Percentiles rank a stretch among this genome's conserved stretches.
These are phyloP conservation scores for Penicillium angulare DNA, from an alignment of 495 filamentous ascomycete species.

Conservation along the genomic window DNA sequence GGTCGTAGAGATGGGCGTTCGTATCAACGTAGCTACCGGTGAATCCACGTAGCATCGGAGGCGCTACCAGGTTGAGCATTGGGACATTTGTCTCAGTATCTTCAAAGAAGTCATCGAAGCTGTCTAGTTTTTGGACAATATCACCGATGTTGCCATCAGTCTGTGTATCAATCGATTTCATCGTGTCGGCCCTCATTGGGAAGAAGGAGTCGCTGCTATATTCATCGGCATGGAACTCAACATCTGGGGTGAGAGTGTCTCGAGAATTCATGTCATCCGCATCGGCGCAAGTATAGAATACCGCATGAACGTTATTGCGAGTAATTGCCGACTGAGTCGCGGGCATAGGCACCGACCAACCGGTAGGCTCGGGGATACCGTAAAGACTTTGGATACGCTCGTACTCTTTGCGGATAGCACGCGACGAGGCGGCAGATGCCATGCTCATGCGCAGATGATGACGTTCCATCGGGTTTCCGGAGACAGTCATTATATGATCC, in stretches of 20 bases:
- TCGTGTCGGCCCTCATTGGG: slow-evolving; percentile 77
- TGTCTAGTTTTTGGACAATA: slow-evolving; percentile 85
- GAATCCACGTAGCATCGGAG: slow-evolving; percentile 61
- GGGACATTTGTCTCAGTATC: slow-evolving; percentile 54
- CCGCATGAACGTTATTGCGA: slow-evolving; percentile 88
- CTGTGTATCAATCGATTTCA: slow-evolving; percentile 85
- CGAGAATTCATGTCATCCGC: slow-evolving; percentile 57
- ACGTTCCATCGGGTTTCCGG: slow-evolving; percentile 86
- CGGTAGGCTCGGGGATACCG: slow-evolving; percentile 91
- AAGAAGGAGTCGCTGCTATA: slow-evolving; percentile 80
- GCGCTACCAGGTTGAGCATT: slow-evolving; percentile 35
- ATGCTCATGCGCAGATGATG: slow-evolving; percentile 97
- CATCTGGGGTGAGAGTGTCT: slow-evolving; percentile 72
- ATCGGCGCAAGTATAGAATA: slow-evolving; percentile 83
- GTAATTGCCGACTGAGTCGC: slow-evolving; percentile 82
- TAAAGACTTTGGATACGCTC: slow-evolving; percentile 92
- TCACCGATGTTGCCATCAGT: slow-evolving; percentile 77
- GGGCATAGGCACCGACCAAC: slow-evolving; percentile 95
- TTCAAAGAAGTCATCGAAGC: slow-evolving; percentile 94
- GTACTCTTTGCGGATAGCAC: slow-evolving; percentile 86
- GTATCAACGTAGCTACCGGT: slow-evolving; percentile 68
- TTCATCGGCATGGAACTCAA: slow-evolving; percentile 90
- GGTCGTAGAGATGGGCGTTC: slow-evolving; percentile 86
- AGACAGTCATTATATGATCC: slow-evolving; percentile 92
- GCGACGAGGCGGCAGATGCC: slow-evolving; percentile 72